Percentiles rank a stretch among this genome's conserved stretches.
phyloP scores from a whole-genome alignment of 768 basidiomycete species.

The Obba rivulosa region DNA sequence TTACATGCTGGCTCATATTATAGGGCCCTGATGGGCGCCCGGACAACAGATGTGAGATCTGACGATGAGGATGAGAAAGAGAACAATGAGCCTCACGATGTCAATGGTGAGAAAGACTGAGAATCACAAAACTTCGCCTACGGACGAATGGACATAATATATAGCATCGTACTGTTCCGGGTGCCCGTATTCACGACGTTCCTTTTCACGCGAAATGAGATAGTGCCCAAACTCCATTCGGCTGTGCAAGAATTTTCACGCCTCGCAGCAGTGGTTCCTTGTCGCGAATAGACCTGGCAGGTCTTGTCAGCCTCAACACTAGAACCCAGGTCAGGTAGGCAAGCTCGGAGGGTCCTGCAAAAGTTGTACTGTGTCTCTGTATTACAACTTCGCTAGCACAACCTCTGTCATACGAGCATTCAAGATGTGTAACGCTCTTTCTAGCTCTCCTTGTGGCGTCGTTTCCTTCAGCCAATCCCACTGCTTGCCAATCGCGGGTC shows the following conservation, averaged over 20 bases:
- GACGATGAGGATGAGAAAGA: conserved; percentile 76
- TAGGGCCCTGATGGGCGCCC: conserved; percentile 48
- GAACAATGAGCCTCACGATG: conserved; percentile 31
- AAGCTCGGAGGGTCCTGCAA: background rate
- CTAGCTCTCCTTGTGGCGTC: conserved; percentile 29
- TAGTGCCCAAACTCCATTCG: too few species aligned
- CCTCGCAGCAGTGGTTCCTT: too few species aligned
- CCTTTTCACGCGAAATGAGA: too few species aligned
- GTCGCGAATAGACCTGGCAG: too few species aligned
- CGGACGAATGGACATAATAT: too few species aligned
- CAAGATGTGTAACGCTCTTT: conserved; percentile 12
- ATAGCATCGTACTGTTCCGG: too few species aligned
- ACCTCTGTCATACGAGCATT: background rate
- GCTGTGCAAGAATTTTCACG: too few species aligned
- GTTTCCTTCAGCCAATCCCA: conserved; percentile 39
- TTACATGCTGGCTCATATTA: background rate
- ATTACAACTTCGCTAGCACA: background rate
- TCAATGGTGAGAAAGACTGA: conserved; percentile 28
- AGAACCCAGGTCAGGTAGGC: too few species aligned
- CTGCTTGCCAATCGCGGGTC: conserved; percentile 34
- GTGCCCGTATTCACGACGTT: too few species aligned
- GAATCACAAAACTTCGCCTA: background rate
- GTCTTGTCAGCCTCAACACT: too few species aligned
- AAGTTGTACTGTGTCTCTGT: background rate
- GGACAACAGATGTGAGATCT: conserved; percentile 68